Conservation (phyloP, 1,284 basidiomycete species). For the Leccinum solheimii region DNA sequence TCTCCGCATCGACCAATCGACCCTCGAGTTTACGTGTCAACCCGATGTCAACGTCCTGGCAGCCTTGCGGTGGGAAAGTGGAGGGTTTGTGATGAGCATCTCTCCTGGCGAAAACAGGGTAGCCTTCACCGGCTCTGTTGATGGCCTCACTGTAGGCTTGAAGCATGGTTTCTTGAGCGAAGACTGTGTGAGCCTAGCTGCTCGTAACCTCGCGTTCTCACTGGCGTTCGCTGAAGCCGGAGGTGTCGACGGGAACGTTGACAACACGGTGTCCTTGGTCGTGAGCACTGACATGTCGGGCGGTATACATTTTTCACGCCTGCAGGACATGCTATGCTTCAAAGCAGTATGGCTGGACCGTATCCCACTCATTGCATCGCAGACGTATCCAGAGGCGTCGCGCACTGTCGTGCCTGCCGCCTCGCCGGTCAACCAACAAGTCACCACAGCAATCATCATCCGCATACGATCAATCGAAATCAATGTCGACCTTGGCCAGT, state of each 20-base stretch:
- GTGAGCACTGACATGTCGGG: constrained; percentile 78
- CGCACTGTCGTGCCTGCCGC: constrained; percentile 18
- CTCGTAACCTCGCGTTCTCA: constrained; percentile 74
- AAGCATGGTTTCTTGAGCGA: constrained; percentile 82
- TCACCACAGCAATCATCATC: constrained; percentile 62
- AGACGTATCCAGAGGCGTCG: constrained; percentile 33
- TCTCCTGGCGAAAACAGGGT: constrained; percentile 70
- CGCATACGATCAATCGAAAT: constrained; percentile 72
- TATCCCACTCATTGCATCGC: constrained; percentile 69
- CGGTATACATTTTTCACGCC: constrained; percentile 71
- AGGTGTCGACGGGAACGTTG: constrained; percentile 35
- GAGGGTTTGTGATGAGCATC: constrained; percentile 80
- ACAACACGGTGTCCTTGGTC: constrained; percentile 67
- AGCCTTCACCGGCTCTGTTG: constrained; percentile 75
- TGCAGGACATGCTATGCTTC: constrained; percentile 86
- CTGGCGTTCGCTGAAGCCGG: constrained; percentile 60
- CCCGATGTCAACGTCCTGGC: constrained; percentile 89
- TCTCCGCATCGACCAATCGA: constrained; percentile 86
- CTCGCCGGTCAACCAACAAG: constrained; percentile 42
- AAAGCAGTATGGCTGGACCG: constrained; percentile 89
- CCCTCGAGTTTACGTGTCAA: constrained; percentile 79
- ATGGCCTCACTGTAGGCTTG: constrained; percentile 74
- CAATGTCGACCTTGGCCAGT: constrained; percentile 77
- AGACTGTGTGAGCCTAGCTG: constrained; percentile 72
- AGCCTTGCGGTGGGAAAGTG: constrained; percentile 87